Base-by-base conservation (phyloP, 2,329 filamentous ascomycete species). In the Ophiocordyceps camponoti-saundersi region DNA sequence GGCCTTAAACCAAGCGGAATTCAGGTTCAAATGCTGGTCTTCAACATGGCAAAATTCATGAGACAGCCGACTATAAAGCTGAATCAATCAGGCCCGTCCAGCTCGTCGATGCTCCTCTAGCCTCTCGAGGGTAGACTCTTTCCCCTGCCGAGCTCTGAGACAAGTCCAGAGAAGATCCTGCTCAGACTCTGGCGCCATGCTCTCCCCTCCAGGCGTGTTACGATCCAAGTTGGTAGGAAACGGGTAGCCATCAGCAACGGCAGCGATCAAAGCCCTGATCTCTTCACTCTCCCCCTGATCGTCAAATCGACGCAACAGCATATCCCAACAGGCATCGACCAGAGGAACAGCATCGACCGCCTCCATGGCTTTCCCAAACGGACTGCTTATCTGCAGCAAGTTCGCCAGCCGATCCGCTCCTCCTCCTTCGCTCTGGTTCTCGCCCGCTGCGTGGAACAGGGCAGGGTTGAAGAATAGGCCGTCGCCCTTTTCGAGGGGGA, bases 361-460 rank as follows among this genome's bases (percentile, higher is more conserved):
- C 61, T 82, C 78, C 77, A 82, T 82, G 0, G 77, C 65, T 55
- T 78, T 79, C 0, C 77, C 77, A 53, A 81, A 76, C 0, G 76
- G 75, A 49, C 70, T 73, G 51, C 72, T 78, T 29, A 80, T 67
- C 57, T 82, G 78, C 34, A 81, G 52, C 11, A 82, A 57, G 55
- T 81, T 81, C n/a, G 75, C 77, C 29, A 68, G 69, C 1, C 78
- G 67, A 22, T 72, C 57, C 23, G 12, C 13, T 2, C 26, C 26
- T 10, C 26, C 8, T 5, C 79, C 64, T 10, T 57, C 65, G 7
- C 62, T 64, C 16, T 59, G 53, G 53, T 81, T 82, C 51, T 70
- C 67, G 0, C 78, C 78, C 0, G 78, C 78, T 1, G 77, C 77
- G 55, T 82, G 77, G 50, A 79, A 75, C 0, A 81, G 59, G 1